phyloP scores from a whole-genome alignment of 1,284 basidiomycete genomes.

The Cronartium quercuum region DNA sequence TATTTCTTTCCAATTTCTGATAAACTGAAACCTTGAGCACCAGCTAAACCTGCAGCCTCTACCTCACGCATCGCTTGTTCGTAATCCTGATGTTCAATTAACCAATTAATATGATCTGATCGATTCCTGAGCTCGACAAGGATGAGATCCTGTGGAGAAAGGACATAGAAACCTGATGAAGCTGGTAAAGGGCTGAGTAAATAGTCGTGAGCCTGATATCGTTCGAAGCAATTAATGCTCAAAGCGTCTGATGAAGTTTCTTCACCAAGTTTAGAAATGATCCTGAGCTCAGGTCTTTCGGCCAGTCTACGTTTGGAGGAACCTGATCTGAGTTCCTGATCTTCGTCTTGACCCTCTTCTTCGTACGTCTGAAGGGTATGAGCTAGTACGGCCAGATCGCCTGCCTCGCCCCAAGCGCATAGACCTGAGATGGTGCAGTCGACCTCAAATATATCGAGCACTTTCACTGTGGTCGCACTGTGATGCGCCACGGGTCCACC shows the following conservation, averaged over 20 bases:
- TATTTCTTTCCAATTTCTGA: slow-evolving; percentile 40
- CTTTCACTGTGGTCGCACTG: slow-evolving; percentile 57
- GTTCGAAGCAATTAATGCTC: slow-evolving; percentile 67
- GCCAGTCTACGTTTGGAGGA: slow-evolving; percentile 54
- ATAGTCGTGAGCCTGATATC: slow-evolving; percentile 91
- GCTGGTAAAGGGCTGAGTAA: slow-evolving; percentile 53
- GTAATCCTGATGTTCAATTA: slow-evolving; percentile 76
- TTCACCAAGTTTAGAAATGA: slow-evolving; percentile 81
- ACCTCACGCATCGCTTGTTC: slow-evolving; percentile 76
- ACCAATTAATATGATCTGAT: slow-evolving; percentile 85
- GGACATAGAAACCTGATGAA: slow-evolving; percentile 61
- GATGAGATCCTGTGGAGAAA: slow-evolving; percentile 79
- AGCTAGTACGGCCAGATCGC: slow-evolving; percentile 32
- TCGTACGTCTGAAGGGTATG: slow-evolving; percentile 26
- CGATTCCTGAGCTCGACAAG: slow-evolving; percentile 77
- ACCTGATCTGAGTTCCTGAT: slow-evolving; percentile 62
- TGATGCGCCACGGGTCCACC: slow-evolving; percentile 1
- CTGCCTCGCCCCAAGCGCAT: slow-evolving; percentile 55
- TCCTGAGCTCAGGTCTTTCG: slow-evolving; percentile 73
- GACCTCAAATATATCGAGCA: slow-evolving; percentile 83
- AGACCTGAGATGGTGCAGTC: slow-evolving; percentile 95
- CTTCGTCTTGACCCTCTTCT: slow-evolving; percentile 63
- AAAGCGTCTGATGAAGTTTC: slow-evolving; percentile 82
- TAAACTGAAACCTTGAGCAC: slow-evolving; percentile 45
- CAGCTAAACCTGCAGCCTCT: slow-evolving; percentile 60